phyloP scores from a whole-genome alignment of 495 filamentous ascomycete species.

The Cercophora scortea region DNA sequence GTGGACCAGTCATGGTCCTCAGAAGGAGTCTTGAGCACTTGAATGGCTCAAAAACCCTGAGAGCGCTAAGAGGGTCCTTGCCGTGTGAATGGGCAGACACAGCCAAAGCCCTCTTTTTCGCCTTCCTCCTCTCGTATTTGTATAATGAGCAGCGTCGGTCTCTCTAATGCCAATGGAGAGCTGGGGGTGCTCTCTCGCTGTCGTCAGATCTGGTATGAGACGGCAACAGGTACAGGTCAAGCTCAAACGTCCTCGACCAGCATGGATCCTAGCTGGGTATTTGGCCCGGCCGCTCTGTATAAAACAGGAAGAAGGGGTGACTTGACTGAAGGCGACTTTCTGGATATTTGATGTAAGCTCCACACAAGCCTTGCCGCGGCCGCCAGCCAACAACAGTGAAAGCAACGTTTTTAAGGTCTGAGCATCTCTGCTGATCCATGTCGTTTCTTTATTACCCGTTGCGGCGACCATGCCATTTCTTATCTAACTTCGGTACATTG shows the following conservation, averaged over 20 bases:
- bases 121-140: conserved; percentile 10
- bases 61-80: conserved; percentile 16
- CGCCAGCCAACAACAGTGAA: conserved; percentile 10
- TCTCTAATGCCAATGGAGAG: conserved; percentile 4
- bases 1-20: conserved; percentile 33
- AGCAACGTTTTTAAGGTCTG: conserved; percentile 3
- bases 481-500: conserved; percentile 4
- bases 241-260: too few species aligned
- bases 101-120: conserved; percentile 16
- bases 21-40: conserved; percentile 24
- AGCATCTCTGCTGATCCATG: conserved; percentile 6
- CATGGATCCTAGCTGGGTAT: not conserved
- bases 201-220: too few species aligned
- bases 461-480: conserved; percentile 5
- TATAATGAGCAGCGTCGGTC: not conserved
- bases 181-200: too few species aligned
- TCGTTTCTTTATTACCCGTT: conserved; percentile 4
- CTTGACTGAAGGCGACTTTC: conserved; percentile 2
- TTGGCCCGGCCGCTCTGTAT: not conserved
- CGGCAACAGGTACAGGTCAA: too few species aligned
- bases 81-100: conserved; percentile 19
- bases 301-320: conserved; percentile 2
- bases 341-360: conserved; percentile 13
- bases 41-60: conserved; percentile 28
- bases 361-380: conserved; percentile 6